Base-by-base conservation (phyloP, 352 stramenopile species). In the Phytophthora fragariaefolia region DNA sequence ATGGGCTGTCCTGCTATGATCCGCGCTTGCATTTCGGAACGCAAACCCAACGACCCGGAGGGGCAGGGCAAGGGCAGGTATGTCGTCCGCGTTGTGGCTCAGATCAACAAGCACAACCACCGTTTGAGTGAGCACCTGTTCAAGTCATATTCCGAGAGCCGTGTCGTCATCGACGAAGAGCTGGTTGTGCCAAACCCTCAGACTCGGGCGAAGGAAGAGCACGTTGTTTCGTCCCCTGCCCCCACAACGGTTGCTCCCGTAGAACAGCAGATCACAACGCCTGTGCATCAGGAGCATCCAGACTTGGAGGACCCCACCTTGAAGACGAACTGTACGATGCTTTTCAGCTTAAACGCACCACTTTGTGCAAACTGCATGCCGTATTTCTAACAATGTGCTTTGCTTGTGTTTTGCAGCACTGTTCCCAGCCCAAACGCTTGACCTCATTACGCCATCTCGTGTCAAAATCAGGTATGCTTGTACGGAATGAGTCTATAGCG, bases 21-120 rank as follows among this genome's bases (percentile, higher is more conserved):
- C 47, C 86, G 86, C 17, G 86, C 86, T 13, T 91, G 80, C 45
- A 94, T 94, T 49, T 92, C 86, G 42, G 86, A 94, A 63, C 77
- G 84, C 40, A 93, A 92, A 62, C 72, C 76, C 0, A 79, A 68
- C 18, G 57, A 73, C 24, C 40, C 52, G 12, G 82, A 92, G 48
- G 78, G 67, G 26, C 57, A 72, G 9, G 73, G 73, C 17, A 91
- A 92, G 63, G 82, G 68, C 73, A 92, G 92, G 49, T 94, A 94
- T 64, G 74, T 92, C 38, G 86, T 94, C n/a, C 86, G 86, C 15
- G 86, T 94, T 15, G 84, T 92, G 22, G 86, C 86, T 10, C 85
- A 93, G 78, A 94, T 94, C 53, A 94, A 94, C 58, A 85, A 89
- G 58, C 86, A 94, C 58, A 94, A 94, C 65, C 86, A 94, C 61